Evolutionary conservation across 768 basidiomycete species (phyloP).

Genomic region (Lactarius psammicola): DNA sequence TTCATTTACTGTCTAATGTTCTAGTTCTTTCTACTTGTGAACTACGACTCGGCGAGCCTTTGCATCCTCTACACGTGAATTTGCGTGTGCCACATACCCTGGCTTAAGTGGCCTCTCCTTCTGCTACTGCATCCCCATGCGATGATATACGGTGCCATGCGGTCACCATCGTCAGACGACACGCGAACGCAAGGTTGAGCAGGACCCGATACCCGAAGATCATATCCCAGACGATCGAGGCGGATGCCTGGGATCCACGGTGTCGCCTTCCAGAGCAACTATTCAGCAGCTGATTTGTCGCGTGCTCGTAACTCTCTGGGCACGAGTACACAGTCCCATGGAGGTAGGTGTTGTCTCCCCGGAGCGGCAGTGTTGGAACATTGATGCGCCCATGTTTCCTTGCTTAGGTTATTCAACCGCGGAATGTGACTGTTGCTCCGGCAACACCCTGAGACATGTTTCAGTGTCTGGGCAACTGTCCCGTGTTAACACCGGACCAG

Average conservation of each 20-base stretch:
- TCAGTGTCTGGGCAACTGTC: not conserved
- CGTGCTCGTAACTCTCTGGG: not conserved
- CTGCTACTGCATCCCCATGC: not conserved
- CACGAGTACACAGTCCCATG: not conserved
- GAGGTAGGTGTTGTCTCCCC: not conserved
- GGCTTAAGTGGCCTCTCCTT: not conserved
- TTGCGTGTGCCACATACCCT: not conserved
- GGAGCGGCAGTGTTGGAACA: not conserved
- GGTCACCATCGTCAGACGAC: not conserved
- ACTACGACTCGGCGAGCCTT: not conserved
- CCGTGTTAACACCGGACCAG: not conserved
- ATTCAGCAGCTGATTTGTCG: not conserved
- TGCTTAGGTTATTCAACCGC: not conserved
- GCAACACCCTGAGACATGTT: not conserved
- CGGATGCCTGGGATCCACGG: constrained; percentile 17
- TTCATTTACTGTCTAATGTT: not conserved
- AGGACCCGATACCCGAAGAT: constrained; percentile 2
- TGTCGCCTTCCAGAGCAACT: not conserved
- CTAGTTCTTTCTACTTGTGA: not conserved
- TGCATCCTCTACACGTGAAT: not conserved
- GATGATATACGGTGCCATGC: not conserved
- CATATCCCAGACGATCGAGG: constrained; percentile 21
- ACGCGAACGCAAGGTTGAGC: not conserved
- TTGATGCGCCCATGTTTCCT: not conserved
- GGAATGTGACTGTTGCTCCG: constrained; percentile 2